phyloP scores from a whole-genome alignment of 345 rosid species.

The Combretum micranthum region DNA sequence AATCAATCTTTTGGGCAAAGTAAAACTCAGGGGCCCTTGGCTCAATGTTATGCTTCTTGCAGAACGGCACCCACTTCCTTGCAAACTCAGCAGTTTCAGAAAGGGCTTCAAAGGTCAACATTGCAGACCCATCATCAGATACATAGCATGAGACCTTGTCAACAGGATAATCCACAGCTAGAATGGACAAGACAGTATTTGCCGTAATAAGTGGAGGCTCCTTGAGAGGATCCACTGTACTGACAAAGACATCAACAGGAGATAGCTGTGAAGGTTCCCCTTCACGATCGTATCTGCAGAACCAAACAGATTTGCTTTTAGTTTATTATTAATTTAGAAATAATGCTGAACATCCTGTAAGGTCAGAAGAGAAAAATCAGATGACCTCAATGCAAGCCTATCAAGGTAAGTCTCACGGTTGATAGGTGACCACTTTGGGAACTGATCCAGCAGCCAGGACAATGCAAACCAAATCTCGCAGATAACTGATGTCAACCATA shows the following conservation, averaged over 20 bases:
- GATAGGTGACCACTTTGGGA: slow-evolving; percentile 94
- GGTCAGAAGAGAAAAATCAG: slow-evolving; percentile 3
- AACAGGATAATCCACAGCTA: slow-evolving; percentile 96
- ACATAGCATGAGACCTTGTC: slow-evolving; percentile 99
- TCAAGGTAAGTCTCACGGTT: slow-evolving; percentile 98
- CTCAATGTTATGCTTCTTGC: slow-evolving; percentile 96
- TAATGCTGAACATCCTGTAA: background rate
- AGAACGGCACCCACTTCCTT: slow-evolving; percentile 98
- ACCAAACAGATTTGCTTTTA: slow-evolving; percentile 3
- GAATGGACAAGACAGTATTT: slow-evolving; percentile 95
- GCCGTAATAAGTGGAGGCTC: slow-evolving; percentile 98
- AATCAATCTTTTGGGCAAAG: slow-evolving; percentile 97
- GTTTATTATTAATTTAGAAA: background rate
- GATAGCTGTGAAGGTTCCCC: slow-evolving; percentile 95
- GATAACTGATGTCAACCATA: slow-evolving; percentile 93
- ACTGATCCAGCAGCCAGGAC: slow-evolving; percentile 99
- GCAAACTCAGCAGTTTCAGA: slow-evolving; percentile 99
- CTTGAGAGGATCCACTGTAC: slow-evolving; percentile 99
- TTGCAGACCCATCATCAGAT: slow-evolving; percentile 99
- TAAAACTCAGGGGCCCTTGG: slow-evolving; percentile 99
- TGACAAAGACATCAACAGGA: slow-evolving; percentile 96
- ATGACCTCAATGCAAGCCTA: slow-evolving; percentile 85
- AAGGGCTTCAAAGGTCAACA: slow-evolving; percentile 96
- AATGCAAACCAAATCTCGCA: slow-evolving; percentile 99
- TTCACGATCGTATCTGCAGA: slow-evolving; percentile 82